Percentiles rank a stretch among this genome's conserved stretches.
Evolutionary conservation across 345 rosid species (phyloP).

Genomic region (Corchorus olitorius): DNA sequence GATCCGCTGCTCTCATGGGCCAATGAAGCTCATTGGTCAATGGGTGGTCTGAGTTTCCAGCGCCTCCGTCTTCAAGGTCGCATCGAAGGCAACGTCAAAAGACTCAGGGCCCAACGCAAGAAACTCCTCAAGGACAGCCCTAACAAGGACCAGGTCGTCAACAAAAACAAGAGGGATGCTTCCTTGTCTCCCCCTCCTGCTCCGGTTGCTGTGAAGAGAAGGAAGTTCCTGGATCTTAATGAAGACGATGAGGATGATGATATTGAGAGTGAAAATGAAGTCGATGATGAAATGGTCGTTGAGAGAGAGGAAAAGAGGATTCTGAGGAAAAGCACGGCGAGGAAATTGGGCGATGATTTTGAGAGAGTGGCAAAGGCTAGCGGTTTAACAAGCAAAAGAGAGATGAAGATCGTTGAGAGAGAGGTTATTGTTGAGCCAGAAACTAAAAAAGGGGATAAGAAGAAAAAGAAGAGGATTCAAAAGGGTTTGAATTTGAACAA

Average conservation of each 20-base stretch:
- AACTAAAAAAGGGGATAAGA: slow-evolving; percentile 5
- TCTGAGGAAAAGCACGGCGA: slow-evolving; percentile 38
- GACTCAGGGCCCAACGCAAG: slow-evolving; percentile 59
- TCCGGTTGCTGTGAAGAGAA: slow-evolving; percentile 55
- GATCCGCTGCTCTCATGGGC: slow-evolving; percentile 94
- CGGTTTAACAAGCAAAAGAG: slow-evolving; percentile 2
- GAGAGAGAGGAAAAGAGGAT: slow-evolving; percentile 15
- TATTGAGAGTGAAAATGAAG: neutral
- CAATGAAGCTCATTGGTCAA: slow-evolving; percentile 93
- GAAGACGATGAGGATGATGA: slow-evolving; percentile 36
- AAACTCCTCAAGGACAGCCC: slow-evolving; percentile 24
- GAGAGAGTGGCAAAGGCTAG: slow-evolving; percentile 55
- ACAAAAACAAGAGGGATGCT: slow-evolving; percentile 31
- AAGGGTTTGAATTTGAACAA: slow-evolving; percentile 10
- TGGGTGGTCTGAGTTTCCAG: slow-evolving; percentile 87
- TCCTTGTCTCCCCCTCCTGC: slow-evolving; percentile 67
- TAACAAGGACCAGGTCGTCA: neutral
- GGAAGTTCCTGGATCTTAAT: slow-evolving; percentile 49
- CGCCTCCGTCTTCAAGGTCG: slow-evolving; percentile 93
- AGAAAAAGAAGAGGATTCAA: slow-evolving; percentile 14
- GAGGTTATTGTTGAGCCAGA: slow-evolving; percentile 25
- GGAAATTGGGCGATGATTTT: slow-evolving; percentile 74
- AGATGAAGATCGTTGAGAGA: slow-evolving; percentile 33
- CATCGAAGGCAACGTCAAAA: slow-evolving; percentile 70
- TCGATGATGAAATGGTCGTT: slow-evolving; percentile 2